These are phyloP conservation scores for Hydrangea macrophylla DNA, from an alignment of 148 eudicot genomes.

Conservation along the genomic window DNA sequence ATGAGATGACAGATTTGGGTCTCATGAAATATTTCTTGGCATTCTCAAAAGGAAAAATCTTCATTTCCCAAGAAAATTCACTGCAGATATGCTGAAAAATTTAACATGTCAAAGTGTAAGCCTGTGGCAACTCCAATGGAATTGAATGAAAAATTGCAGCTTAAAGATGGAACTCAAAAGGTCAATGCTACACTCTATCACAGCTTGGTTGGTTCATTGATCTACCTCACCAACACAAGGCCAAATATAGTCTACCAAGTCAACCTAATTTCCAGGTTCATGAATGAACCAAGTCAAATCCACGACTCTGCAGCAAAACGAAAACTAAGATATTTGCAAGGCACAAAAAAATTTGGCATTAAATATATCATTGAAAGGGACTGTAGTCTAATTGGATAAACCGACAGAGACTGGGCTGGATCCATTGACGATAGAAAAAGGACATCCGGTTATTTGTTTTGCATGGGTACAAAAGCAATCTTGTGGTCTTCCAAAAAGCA, in stretches of 20 bases:
- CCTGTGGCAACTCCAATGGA: constrained; percentile 12
- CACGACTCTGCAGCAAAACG: not conserved
- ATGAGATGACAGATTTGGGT: constrained; percentile 27
- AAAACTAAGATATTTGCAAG: constrained; percentile 7
- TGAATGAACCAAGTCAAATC: not conserved
- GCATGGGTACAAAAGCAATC: not conserved
- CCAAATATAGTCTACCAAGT: not conserved
- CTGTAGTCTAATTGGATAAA: not conserved
- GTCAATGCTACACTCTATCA: constrained; percentile 13
- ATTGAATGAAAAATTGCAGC: constrained; percentile 1
- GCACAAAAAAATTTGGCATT: not conserved
- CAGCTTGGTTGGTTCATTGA: constrained; percentile 19
- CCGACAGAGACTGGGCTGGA: constrained; percentile 17
- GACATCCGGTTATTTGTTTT: constrained; percentile 8
- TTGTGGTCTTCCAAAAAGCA: constrained; percentile 9
- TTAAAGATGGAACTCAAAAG: constrained; percentile 1
- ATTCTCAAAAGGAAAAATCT: constrained; percentile 8
- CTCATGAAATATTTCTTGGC: constrained; percentile 15
- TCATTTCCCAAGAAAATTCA: constrained; percentile 15
- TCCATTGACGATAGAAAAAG: constrained; percentile 12
- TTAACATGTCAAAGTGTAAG: constrained; percentile 1
- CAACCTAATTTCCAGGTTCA: not conserved
- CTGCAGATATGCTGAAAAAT: constrained; percentile 6
- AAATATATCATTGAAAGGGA: not conserved
- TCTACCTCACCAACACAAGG: constrained; percentile 14